Evolutionary conservation across 768 basidiomycete genomes (phyloP).

Genomic region (Lactarius hatsudake): DNA sequence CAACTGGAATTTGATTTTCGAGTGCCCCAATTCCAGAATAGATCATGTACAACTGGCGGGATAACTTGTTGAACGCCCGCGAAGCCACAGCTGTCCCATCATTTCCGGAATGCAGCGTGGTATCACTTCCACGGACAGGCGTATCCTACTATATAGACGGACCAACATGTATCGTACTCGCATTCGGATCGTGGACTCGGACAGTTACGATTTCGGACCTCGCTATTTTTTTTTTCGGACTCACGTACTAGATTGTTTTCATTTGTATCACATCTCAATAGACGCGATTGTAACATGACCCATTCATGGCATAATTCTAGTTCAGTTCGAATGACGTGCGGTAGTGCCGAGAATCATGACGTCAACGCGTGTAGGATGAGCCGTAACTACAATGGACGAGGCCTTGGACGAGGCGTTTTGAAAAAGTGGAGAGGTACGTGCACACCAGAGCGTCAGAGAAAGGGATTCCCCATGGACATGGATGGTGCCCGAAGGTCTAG

Average conservation of each 20-base stretch:
- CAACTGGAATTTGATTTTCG: neutral
- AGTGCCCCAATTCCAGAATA: slow-evolving; percentile 1
- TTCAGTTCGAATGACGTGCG: slow-evolving; percentile 17
- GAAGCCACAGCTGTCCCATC: neutral
- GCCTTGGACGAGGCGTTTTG: neutral
- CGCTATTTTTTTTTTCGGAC: neutral
- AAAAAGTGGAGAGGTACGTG: neutral
- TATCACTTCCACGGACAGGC: neutral
- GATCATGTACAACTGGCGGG: slow-evolving; percentile 19
- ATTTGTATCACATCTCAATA: slow-evolving; percentile 13
- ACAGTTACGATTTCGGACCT: slow-evolving; percentile 11
- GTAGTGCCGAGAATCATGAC: slow-evolving; percentile 18
- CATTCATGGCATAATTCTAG: slow-evolving; percentile 9
- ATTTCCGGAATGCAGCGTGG: slow-evolving; percentile 2
- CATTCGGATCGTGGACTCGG: neutral
- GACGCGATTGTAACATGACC: slow-evolving; percentile 5
- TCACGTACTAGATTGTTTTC: slow-evolving; percentile 12
- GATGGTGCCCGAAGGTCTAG: slow-evolving; percentile 7
- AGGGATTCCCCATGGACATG: slow-evolving; percentile 7
- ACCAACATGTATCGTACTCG: slow-evolving; percentile 16
- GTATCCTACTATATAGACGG: slow-evolving; percentile 13
- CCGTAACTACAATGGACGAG: neutral
- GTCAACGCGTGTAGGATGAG: slow-evolving; percentile 9
- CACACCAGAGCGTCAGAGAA: neutral
- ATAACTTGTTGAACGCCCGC: neutral